Base-by-base conservation (phyloP, 2,329 filamentous ascomycete species). In the Fusarium sp. region DNA sequence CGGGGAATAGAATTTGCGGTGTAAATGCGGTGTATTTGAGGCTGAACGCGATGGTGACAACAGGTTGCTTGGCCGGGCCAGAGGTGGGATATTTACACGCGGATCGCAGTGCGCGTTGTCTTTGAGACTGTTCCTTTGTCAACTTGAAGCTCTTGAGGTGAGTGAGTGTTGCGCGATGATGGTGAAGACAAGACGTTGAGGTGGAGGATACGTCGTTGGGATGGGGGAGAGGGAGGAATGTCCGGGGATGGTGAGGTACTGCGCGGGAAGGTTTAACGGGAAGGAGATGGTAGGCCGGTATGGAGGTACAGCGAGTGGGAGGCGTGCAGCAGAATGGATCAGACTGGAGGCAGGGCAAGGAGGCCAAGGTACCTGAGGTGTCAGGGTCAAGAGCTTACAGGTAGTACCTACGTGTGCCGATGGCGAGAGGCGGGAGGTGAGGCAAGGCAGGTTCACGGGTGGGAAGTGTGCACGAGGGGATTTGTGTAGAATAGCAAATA, bases 1-100 rank as follows among this genome's bases (percentile, higher is more conserved):
- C 59, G 34, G 44, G 51, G 48, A 52, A 43, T 52, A 56, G 46
- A 51, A 62, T 68, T 68, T 68, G 65, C 66, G 65, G 60, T 65
- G 66, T 67, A 67, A 64, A 56, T 64, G 54, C 63, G 54, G 63
- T 64, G 63, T 50, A 65, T 68, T 52, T 48, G 43, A 58, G 59
- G 41, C 41, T 67, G 58, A 65, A 66, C 58, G 57, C 54, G 50
- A 60, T 55, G 36, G 58, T n/a, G 59, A 60, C 52, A 59, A 56
- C 41, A 53, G 44, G 4, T 65, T 59, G 65, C 23, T 23, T 31
- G 31, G 34, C 30, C 36, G 30, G 47, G 28, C 58, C 46, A 47
- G 54, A 64, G 54, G 51, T 23, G 48, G 52, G 63, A 46, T 47
- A 43, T 23, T 57, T 61, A 63, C 31, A 47, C 57, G 46, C 51